Evolutionary conservation across 1,284 basidiomycete genomes (phyloP).

Genomic region (Wallemia mellicola): DNA sequence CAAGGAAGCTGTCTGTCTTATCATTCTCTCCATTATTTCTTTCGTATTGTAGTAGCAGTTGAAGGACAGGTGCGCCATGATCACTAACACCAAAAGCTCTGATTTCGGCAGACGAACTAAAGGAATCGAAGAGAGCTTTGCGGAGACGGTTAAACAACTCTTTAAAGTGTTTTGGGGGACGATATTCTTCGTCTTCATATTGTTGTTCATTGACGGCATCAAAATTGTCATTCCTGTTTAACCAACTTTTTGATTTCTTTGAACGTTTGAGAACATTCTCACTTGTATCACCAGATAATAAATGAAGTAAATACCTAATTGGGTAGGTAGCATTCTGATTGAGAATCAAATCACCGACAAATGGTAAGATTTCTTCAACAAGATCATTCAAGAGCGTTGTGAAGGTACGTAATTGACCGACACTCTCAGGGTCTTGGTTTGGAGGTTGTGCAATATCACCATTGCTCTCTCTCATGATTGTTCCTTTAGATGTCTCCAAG

Average conservation of each 20-base stretch:
- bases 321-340: neutral
- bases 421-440: neutral
- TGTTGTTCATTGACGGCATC: neutral
- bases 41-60: constrained; percentile 54
- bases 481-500: neutral
- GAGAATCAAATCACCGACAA: neutral
- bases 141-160: neutral
- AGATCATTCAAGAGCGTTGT: neutral
- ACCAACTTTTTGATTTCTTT: neutral
- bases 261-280: neutral
- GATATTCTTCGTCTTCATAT: neutral
- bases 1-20: constrained; percentile 40
- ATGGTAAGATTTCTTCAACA: neutral
- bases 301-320: neutral
- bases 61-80: constrained; percentile 48
- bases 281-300: neutral
- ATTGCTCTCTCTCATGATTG: neutral
- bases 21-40: constrained; percentile 29
- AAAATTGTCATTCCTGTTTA: neutral
- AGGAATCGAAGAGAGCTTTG: neutral
- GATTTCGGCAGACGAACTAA: constrained; percentile 31
- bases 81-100: constrained; percentile 48
- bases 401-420: neutral
- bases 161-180: neutral
- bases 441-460: neutral